Evolutionary conservation across 2,329 filamentous ascomycete species (phyloP).

Genomic region (Exophiala lecanii-corni): DNA sequence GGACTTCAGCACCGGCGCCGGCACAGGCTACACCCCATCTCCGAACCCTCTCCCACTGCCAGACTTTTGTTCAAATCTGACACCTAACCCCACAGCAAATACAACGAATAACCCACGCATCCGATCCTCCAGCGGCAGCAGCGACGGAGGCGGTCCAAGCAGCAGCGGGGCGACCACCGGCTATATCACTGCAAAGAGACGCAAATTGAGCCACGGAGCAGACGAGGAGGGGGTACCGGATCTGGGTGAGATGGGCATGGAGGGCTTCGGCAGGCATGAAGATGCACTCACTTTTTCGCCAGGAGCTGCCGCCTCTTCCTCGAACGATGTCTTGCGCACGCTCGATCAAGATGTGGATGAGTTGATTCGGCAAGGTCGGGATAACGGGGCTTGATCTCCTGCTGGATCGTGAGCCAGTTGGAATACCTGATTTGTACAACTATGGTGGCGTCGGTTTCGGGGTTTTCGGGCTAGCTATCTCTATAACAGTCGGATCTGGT

Average conservation of each 20-base stretch:
- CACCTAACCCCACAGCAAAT: background rate
- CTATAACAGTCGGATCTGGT: too few relatives aligned
- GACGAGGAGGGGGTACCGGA: constrained; percentile 39
- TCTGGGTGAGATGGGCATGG: constrained; percentile 26
- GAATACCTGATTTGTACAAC: too few relatives aligned
- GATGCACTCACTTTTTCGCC: too few relatives aligned
- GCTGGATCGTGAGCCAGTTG: too few relatives aligned
- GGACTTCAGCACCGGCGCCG: constrained; percentile 10
- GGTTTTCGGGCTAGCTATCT: too few relatives aligned
- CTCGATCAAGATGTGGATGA: constrained; percentile 60
- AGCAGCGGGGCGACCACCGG: constrained; percentile 27
- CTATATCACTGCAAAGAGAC: constrained; percentile 40
- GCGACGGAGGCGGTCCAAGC: constrained; percentile 31
- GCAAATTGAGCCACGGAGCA: constrained; percentile 44
- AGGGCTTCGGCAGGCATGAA: constrained; percentile 11
- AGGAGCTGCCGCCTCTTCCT: background rate
- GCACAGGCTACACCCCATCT: constrained; percentile 1
- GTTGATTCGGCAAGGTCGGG: constrained; percentile 46
- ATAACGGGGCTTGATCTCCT: too few relatives aligned
- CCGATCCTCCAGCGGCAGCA: constrained; percentile 11
- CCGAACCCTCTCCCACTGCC: too few relatives aligned
- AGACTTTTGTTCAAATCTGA: too few relatives aligned
- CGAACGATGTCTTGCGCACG: constrained; percentile 50
- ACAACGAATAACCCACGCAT: constrained; percentile 4
- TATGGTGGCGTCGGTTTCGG: too few relatives aligned